Conservation (phyloP, 805 yeast genomes). For the Candida berthetii region DNA sequence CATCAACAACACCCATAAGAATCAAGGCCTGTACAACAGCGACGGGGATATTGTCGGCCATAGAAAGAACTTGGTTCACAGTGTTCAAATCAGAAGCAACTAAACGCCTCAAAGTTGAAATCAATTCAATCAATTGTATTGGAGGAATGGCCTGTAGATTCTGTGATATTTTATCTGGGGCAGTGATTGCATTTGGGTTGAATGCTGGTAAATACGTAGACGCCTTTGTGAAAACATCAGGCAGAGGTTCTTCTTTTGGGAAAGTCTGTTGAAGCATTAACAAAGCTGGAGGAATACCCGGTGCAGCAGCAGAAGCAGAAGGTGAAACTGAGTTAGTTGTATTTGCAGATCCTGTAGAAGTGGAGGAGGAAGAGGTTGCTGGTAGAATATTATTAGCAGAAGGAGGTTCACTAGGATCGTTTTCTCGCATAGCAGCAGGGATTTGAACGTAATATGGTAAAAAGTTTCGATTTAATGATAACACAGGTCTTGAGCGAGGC, state of each 20-base stretch:
- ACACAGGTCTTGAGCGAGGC: constrained; percentile 31
- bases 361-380: too few relatives aligned
- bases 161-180: constrained; percentile 53
- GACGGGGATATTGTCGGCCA: constrained; percentile 52
- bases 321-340: constrained; percentile 5
- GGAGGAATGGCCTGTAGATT: constrained; percentile 66
- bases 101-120: constrained; percentile 58
- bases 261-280: neutral
- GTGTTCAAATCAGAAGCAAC: constrained; percentile 25
- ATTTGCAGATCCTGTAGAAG: neutral
- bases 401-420: neutral
- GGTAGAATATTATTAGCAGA: neutral
- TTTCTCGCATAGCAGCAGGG: constrained; percentile 38
- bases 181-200: constrained; percentile 35
- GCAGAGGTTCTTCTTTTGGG: constrained; percentile 26
- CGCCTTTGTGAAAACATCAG: constrained; percentile 46
- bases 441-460: constrained; percentile 53
- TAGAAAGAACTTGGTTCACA: constrained; percentile 45
- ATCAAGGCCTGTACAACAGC: constrained; percentile 70
- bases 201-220: constrained; percentile 49
- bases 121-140: constrained; percentile 59
- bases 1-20: constrained; percentile 71
- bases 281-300: constrained; percentile 5
- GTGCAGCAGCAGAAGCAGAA: constrained; percentile 5
- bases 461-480: constrained; percentile 36